Base-by-base conservation (phyloP, 2,329 filamentous ascomycete species). In the Cryphonectria parasitica region DNA sequence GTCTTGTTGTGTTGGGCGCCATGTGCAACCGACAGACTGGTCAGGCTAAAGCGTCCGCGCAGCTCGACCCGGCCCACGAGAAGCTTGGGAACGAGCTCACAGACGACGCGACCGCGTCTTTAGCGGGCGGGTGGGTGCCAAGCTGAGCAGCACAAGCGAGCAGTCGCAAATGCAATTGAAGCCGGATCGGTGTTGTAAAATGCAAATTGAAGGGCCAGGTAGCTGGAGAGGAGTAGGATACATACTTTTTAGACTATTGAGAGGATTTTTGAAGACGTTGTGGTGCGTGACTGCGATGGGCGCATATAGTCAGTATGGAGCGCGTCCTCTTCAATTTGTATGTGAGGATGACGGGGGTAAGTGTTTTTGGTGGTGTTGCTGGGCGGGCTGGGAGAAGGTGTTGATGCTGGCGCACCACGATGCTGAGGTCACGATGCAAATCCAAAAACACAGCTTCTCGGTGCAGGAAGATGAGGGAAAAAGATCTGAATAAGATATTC, bases 151-250 rank as follows among this genome's bases (percentile, higher is more conserved):
- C 52, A 52, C 62, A 45, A 45, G 65, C 66, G 25, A n/a, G 54
- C 25, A 34, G 77, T 79, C 80, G 80, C 80, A 81, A 80, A 76
- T 67, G 77, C 78, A 78, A 84, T 83, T 83, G 83, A 76, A 72
- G 62, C 39, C 69, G 76, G 74, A 74, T 74, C 76, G 73, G 75
- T 74, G 75, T 75, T 58, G 73, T 75, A 80, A 80, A 75, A 74
- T 75, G 71, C 72, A 75, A 75, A 77, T 78, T 76, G 82, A 83
- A 78, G 78, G 79, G 70, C 64, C 68, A 81, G 80, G 77, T 25
- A 72, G 71, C 41, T 56, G 68, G 69, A 73, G 36, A 64, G 72
- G 69, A 75, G 60, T 25, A 43, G 72, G 70, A 77, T 77, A 77
- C 82, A 77, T 82, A 84, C 82, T 77, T 80, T 77, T 73, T 74